Evolutionary conservation across 805 yeast species (phyloP), one percentile per base, ranked within the genome.

Genomic region (Yarrowia osloensis): DNA sequence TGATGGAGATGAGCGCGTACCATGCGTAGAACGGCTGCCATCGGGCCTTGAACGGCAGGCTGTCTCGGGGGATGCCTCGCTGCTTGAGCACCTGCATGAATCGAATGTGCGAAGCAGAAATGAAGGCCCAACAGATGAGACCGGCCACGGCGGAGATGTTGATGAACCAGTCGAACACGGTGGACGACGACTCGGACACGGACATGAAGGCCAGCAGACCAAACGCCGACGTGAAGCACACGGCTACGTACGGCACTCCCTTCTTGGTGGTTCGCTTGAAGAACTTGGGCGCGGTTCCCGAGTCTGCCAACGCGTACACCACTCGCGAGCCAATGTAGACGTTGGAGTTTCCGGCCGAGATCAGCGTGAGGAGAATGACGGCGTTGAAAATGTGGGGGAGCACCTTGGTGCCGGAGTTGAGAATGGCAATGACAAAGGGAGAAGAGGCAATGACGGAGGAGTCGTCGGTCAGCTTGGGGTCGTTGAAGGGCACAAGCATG

Each of bases 131-230:
- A 63, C 91, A 87, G 71, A 89, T 76, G 67, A 89, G 80, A 70
- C 93, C 93, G 67, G 88, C 86, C 71, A 89, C 86, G 22, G 94
- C 86, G 52, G 88, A 91, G 68, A 88, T 88, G 71, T 88, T 89
- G 69, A 89, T 91, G 72, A 90, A 87, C 72, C 75, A 74, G 50
- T 68, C 70, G 42, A 74, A 71, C 88, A 19, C 75, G 21, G 54
- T 50, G n/a, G 62, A 28, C 5, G 91, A 70, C 13, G 68, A 52
- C 49, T 70, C 65, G 46, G 70, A 66, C 35, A 84, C 85, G 63
- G 86, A 84, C 91, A 90, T 86, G 78, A 79, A 90, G 4, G 91
- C 90, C 73, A 90, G 81, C 63, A 84, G 79, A 72, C 88, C 85
- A 80, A 89, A 88, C 2, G 73, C 46, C 47, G 82, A 77, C 66